Percentiles rank a stretch among this genome's conserved stretches.
Conservation (phyloP, 805 yeast genomes). For the Metschnikowia kofuensis region DNA sequence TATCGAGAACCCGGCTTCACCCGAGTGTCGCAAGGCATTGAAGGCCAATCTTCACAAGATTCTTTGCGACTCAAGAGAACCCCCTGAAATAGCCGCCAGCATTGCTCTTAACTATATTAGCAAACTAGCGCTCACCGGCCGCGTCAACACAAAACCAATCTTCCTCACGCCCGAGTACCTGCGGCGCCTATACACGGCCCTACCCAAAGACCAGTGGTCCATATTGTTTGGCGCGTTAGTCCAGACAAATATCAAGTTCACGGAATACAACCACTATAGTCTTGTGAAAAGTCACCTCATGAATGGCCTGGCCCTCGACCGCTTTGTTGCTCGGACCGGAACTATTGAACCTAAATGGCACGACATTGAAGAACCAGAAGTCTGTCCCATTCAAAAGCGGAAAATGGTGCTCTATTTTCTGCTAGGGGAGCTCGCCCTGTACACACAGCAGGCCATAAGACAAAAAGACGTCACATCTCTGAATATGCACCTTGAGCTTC, state of each 20-base stretch:
- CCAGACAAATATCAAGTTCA: constrained; percentile 31
- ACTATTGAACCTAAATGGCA: constrained; percentile 37
- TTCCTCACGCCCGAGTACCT: constrained; percentile 8
- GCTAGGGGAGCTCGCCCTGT: constrained; percentile 24
- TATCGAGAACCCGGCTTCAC: constrained; percentile 23
- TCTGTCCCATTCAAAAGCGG: constrained; percentile 17
- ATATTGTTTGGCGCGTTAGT: constrained; percentile 31
- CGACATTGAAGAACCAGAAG: constrained; percentile 22
- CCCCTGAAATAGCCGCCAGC: constrained; percentile 13
- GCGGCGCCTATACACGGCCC: background rate
- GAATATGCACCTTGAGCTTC: constrained; percentile 32
- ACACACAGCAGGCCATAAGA: constrained; percentile 23
- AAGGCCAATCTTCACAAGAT: constrained; percentile 19
- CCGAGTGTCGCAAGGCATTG: constrained; percentile 14
- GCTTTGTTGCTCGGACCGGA: constrained; percentile 36
- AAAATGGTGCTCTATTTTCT: constrained; percentile 34
- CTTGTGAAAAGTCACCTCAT: constrained; percentile 23
- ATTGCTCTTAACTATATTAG: constrained; percentile 26
- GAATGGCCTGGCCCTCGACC: constrained; percentile 30
- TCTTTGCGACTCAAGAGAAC: constrained; percentile 10
- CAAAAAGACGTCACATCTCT: constrained; percentile 30
- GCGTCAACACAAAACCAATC: constrained; percentile 22
- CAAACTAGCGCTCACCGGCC: constrained; percentile 23
- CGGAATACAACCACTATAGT: constrained; percentile 13
- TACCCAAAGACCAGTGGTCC: constrained; percentile 6